phyloP scores from a whole-genome alignment of 2,329 filamentous ascomycete species.

The Penicillium occitanis region DNA sequence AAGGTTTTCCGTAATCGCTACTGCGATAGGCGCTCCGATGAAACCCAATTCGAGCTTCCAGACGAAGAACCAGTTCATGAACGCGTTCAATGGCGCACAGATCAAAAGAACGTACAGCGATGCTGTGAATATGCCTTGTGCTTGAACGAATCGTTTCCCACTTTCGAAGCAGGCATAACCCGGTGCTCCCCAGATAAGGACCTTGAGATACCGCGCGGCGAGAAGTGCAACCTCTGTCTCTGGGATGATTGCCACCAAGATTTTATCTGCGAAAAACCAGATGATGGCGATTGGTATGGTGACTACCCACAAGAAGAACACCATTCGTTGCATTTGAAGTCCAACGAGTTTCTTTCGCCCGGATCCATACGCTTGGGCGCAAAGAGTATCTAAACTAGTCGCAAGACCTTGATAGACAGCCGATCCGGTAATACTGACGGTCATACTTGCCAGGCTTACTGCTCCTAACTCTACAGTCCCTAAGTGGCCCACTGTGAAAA shows the following conservation, averaged over 20 bases:
- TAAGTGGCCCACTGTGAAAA: constrained; percentile 74
- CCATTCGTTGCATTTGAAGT: constrained; percentile 77
- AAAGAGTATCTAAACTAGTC: constrained; percentile 88
- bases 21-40: constrained; percentile 75
- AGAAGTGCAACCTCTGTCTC: constrained; percentile 68
- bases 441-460: constrained; percentile 72
- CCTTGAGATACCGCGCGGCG: constrained; percentile 70
- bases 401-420: constrained; percentile 80
- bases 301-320: constrained; percentile 70
- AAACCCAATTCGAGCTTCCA: constrained; percentile 70
- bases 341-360: constrained; percentile 87
- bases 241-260: constrained; percentile 67
- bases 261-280: constrained; percentile 67
- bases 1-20: constrained; percentile 71
- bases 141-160: constrained; percentile 83
- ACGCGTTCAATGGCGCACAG: constrained; percentile 76
- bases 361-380: constrained; percentile 89
- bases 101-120: constrained; percentile 80
- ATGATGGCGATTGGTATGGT: constrained; percentile 70
- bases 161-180: constrained; percentile 75
- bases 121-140: constrained; percentile 80
- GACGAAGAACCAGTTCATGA: constrained; percentile 79
- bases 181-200: constrained; percentile 69
- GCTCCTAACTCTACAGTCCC: constrained; percentile 69
- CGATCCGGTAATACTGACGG: constrained; percentile 74